Conservation (phyloP, 1,284 basidiomycete species). For the Fomitopsis betulina region DNA sequence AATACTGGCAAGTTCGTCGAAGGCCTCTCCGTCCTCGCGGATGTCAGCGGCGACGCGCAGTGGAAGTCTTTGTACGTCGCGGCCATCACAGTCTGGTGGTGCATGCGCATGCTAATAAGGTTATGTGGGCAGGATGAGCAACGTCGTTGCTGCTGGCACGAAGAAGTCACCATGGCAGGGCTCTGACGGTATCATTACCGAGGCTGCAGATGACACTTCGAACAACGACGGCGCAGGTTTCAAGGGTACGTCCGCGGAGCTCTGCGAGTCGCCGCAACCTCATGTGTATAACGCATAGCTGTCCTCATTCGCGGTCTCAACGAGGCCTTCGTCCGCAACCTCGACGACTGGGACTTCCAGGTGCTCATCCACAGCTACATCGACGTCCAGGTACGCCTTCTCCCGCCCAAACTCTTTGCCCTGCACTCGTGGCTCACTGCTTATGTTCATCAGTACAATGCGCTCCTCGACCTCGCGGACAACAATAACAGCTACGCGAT, state of each 20-base stretch:
- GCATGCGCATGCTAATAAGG: background rate
- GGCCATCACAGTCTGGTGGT: background rate
- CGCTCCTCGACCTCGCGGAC: conserved; percentile 42
- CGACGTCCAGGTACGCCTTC: conserved; percentile 40
- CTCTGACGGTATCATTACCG: conserved; percentile 43
- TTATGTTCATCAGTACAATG: conserved; percentile 35
- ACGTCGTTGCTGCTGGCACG: conserved; percentile 33
- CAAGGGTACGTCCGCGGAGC: conserved; percentile 32
- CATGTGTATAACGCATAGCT: conserved; percentile 23
- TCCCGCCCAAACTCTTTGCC: no score
- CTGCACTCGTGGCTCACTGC: background rate
- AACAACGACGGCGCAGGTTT: conserved; percentile 46
- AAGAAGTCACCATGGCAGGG: conserved; percentile 42
- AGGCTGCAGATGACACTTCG: conserved; percentile 33
- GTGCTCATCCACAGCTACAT: conserved; percentile 41
- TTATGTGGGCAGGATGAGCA: conserved; percentile 30
- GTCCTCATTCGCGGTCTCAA: conserved; percentile 43
- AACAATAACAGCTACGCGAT: conserved; percentile 39
- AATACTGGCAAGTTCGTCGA: conserved; percentile 50
- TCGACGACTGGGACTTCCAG: conserved; percentile 32
- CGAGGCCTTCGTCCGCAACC: conserved; percentile 34
- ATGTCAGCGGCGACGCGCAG: conserved; percentile 35
- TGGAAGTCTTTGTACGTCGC: conserved; percentile 33
- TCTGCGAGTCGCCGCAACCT: background rate
- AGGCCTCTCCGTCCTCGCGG: conserved; percentile 39